Percentiles rank a stretch among this genome's conserved stretches.
Evolutionary conservation across 768 basidiomycete genomes (phyloP).

Genomic region (Trametes punicea): DNA sequence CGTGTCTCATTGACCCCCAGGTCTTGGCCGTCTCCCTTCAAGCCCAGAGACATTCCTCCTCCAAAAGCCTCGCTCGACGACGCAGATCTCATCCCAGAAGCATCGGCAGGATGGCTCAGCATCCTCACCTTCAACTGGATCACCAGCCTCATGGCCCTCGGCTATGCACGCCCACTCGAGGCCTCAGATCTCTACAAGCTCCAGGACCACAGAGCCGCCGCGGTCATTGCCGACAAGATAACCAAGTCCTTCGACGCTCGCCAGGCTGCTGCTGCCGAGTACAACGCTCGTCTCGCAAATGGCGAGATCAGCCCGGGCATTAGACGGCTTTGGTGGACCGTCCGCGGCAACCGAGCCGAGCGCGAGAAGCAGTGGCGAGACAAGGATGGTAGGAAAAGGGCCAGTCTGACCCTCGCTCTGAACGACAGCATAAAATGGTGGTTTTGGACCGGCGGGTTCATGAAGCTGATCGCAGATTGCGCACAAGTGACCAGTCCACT

Average conservation of each 20-base stretch:
- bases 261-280: conserved; percentile 53
- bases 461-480: conserved; percentile 62
- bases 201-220: conserved; percentile 57
- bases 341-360: conserved; percentile 49
- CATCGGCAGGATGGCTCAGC: conserved; percentile 54
- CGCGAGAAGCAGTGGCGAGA: conserved; percentile 66
- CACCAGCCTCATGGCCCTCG: conserved; percentile 63
- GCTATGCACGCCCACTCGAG: conserved; percentile 79
- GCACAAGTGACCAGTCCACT: conserved; percentile 74
- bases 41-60: conserved; percentile 32
- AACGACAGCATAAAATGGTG: conserved; percentile 76
- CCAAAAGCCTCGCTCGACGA: conserved; percentile 57
- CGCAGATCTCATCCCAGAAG: conserved; percentile 62
- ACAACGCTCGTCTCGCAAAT: conserved; percentile 64
- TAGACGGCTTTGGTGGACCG: conserved; percentile 52
- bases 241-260: conserved; percentile 61
- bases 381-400: conserved; percentile 53
- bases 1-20: not conserved
- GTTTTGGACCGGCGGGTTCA: conserved; percentile 69
- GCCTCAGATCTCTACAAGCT: conserved; percentile 80
- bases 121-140: conserved; percentile 75
- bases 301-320: conserved; percentile 61
- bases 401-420: conserved; percentile 66
- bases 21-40: conserved; percentile 22
- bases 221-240: conserved; percentile 59